A percentile compares a stretch with the other conserved stretches of the same genome.
Conservation (phyloP, 2,329 filamentous ascomycete species). For the Pseudogymnoascus sp. region DNA sequence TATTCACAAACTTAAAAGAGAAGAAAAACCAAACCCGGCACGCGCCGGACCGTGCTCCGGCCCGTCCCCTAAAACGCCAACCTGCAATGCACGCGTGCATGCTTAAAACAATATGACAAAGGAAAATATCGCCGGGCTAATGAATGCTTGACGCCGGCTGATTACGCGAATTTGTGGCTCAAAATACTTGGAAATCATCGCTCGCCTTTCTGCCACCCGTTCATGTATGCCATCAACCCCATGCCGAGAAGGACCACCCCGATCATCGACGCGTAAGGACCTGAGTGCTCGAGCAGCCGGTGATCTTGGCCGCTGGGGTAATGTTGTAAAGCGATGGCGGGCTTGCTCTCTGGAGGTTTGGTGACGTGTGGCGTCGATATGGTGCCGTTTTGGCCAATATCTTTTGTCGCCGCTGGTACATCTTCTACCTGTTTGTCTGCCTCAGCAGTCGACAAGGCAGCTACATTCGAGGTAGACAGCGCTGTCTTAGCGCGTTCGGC, state of each 20-base stretch:
- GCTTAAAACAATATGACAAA: conserved; percentile 3
- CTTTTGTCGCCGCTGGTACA: not conserved
- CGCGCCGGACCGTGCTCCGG: conserved; percentile 3
- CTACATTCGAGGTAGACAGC: not conserved
- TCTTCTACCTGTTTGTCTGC: conserved; percentile 1
- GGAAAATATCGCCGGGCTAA: conserved; percentile 3
- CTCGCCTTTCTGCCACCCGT: conserved; percentile 60
- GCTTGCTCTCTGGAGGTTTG: not conserved
- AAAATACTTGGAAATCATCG: conserved; percentile 16
- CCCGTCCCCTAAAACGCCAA: conserved; percentile 6
- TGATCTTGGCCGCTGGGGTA: conserved; percentile 37
- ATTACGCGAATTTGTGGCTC: conserved; percentile 2
- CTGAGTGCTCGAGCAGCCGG: conserved; percentile 43
- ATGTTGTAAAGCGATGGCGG: not conserved
- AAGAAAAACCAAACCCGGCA: not conserved
- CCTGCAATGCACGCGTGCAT: conserved; percentile 7
- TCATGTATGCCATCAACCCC: conserved; percentile 79
- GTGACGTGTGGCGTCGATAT: conserved; percentile 5
- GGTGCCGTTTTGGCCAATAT: not conserved
- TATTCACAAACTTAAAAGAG: not conserved
- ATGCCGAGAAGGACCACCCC: conserved; percentile 76
- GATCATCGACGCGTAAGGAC: conserved; percentile 75
- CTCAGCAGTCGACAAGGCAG: conserved; percentile 9
- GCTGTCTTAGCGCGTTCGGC: conserved; percentile 8
- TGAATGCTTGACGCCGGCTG: conserved; percentile 5